Percentiles rank a stretch among this genome's conserved stretches.
phyloP scores from a whole-genome alignment of 1,139 yeast genomes.

The Debaryomyces psychrophilus region DNA sequence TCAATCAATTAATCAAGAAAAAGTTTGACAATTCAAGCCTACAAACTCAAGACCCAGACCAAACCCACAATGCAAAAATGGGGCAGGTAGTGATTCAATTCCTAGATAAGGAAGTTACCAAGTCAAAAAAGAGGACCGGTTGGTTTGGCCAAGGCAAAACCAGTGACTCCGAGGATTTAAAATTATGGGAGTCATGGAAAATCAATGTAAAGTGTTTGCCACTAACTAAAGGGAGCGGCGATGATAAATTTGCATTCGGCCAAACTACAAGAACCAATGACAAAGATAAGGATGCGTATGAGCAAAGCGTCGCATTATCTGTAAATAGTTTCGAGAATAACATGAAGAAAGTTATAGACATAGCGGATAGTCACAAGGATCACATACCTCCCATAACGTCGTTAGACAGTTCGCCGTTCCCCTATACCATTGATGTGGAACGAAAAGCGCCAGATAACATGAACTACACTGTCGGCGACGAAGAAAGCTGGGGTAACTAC shows the following conservation, averaged over 20 bases:
- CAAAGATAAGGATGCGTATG: constrained; percentile 2
- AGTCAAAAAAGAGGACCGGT: constrained; percentile 41
- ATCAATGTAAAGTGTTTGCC: constrained; percentile 42
- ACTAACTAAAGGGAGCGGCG: constrained; percentile 15
- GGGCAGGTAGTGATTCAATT: constrained; percentile 35
- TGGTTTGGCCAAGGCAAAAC: constrained; percentile 45
- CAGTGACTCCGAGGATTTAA: constrained; percentile 25
- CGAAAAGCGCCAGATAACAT: constrained; percentile 19
- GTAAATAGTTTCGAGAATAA: constrained; percentile 44
- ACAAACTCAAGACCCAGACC: constrained; percentile 7
- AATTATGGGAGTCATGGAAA: constrained; percentile 50
- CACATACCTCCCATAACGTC: constrained; percentile 79
- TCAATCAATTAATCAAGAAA: constrained; percentile 38
- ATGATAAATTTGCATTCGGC: neutral
- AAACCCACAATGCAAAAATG: constrained; percentile 11
- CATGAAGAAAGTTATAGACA: constrained; percentile 50
- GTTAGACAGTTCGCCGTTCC: constrained; percentile 68
- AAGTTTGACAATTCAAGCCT: constrained; percentile 23
- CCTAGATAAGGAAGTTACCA: constrained; percentile 28
- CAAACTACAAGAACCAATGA: neutral
- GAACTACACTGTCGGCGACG: constrained; percentile 18
- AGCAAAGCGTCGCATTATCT: constrained; percentile 27
- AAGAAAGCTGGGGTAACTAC: constrained; percentile 53
- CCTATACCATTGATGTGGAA: constrained; percentile 46
- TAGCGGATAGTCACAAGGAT: constrained; percentile 57